phyloP scores from a whole-genome alignment of 305 asterid species.

The Fraxinus xanthoxyloides region DNA sequence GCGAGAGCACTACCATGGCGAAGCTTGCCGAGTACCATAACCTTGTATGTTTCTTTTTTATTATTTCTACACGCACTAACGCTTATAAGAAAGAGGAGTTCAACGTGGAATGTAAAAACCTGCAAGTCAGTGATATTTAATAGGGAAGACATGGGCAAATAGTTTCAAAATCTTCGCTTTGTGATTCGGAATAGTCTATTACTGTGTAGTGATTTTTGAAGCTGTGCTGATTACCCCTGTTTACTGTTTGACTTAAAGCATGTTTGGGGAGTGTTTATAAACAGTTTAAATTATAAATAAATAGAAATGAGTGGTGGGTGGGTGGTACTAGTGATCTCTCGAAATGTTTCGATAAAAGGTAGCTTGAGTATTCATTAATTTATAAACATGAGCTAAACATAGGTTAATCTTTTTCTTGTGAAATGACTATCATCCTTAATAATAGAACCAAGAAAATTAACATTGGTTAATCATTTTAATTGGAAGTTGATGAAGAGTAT shows the following conservation, averaged over 20 bases:
- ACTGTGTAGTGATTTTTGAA: background rate
- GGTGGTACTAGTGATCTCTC: background rate
- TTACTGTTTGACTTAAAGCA: background rate
- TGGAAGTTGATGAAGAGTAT: background rate
- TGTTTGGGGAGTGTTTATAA: background rate
- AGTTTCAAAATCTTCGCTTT: background rate
- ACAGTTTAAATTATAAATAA: background rate
- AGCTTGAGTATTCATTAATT: background rate
- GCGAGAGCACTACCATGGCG: slow-evolving; percentile 99
- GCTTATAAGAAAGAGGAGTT: background rate
- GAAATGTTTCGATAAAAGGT: no score
- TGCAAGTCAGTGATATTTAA: background rate
- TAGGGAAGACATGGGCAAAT: background rate
- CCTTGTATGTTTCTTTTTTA: slow-evolving; percentile 46
- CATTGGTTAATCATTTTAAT: background rate
- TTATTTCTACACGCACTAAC: background rate
- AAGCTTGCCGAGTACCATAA: slow-evolving; percentile 89
- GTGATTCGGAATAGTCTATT: background rate
- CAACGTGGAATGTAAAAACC: background rate
- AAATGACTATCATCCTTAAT: background rate
- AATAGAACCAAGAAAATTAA: background rate
- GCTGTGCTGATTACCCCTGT: background rate
- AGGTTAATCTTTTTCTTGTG: background rate
- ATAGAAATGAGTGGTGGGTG: background rate
- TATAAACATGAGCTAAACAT: background rate